Base-by-base conservation (phyloP, 1,284 basidiomycete genomes). In the Rhodofomes roseus region DNA sequence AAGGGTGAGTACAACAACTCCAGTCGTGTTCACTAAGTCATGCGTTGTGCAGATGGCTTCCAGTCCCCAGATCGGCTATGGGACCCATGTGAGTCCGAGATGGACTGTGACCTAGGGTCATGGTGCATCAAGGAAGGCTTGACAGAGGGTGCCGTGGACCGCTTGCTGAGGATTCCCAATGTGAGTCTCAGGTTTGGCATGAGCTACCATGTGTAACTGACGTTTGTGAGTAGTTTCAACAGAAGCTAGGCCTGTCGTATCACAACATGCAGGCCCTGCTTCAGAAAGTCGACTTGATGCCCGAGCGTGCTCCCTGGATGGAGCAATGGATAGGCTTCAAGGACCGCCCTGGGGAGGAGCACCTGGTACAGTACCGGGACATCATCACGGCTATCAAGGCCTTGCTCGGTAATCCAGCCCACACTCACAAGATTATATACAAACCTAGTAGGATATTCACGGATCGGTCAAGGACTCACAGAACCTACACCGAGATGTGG, bases 51-150 rank as follows among this genome's bases (percentile, higher is more conserved):
- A n/a, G n/a, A n/a, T n/a, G n/a, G n/a, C n/a, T n/a, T n/a, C n/a
- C n/a, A n/a, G n/a, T n/a, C n/a, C n/a, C n/a, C n/a, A n/a, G n/a
- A n/a, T n/a, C n/a, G n/a, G n/a, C 11, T 29, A 7, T 59, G 44
- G 36, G 36, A 53, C 12, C 63, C 61, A 1, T 64, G 62, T 46
- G 41, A 29, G 9, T 54, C 50, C 16, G 48, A 64, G 29, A 23
- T 62, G 39, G 63, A 64, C 31, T 64, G 61, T 55, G 16, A 36
- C 20, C 48, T 62, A 14, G 61, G 52, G 20, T 55, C 51, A 20
- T 64, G 63, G 63, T 48, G 44, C 2, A 56, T 57, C 34, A 48
- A 60, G 23, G 56, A 58, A 22, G 55, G 54, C 11, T 22, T 51
- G 7, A 44, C 44, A 6, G 27, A 58, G 27, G 55, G 29, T 4